Evolutionary conservation across 306 rosid species (phyloP).

Genomic region (Rosa multiflora): DNA sequence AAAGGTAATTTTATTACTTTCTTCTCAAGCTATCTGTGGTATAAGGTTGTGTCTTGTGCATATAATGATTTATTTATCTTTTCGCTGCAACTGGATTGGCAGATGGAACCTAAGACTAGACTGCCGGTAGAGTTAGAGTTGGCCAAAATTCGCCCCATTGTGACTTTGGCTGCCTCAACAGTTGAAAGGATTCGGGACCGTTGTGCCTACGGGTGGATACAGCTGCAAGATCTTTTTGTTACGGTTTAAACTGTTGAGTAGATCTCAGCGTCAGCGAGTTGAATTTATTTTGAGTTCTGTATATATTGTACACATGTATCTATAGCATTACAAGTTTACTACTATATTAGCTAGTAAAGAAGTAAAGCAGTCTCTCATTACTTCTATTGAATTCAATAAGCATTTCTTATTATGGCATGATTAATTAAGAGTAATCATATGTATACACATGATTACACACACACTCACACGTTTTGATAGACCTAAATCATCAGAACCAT

Average conservation of each 20-base stretch:
- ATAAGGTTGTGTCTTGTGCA: background rate
- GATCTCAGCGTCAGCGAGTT: background rate
- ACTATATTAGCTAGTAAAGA: background rate
- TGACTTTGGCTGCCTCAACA: conserved; percentile 61
- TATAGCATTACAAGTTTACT: background rate
- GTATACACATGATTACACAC: no score
- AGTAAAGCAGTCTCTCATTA: background rate
- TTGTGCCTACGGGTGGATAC: conserved; percentile 83
- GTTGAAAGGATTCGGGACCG: conserved; percentile 70
- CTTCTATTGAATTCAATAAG: no score
- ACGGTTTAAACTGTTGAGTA: conserved; percentile 39
- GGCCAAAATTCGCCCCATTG: conserved; percentile 54
- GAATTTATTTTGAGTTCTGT: background rate
- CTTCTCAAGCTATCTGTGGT: background rate
- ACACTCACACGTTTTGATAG: no score
- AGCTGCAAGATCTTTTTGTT: conserved; percentile 56
- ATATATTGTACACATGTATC: background rate
- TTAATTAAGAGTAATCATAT: no score
- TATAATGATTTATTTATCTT: background rate
- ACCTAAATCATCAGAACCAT: no score
- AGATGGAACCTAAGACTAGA: conserved; percentile 63
- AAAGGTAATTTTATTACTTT: conserved; percentile 48
- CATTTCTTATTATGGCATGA: background rate
- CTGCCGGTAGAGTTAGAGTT: conserved; percentile 62
- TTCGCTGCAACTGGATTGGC: conserved; percentile 15